Evolutionary conservation across 2,329 filamentous ascomycete genomes (phyloP), one percentile per base, ranked within the genome.

Genomic region (Beauveria asiatica): DNA sequence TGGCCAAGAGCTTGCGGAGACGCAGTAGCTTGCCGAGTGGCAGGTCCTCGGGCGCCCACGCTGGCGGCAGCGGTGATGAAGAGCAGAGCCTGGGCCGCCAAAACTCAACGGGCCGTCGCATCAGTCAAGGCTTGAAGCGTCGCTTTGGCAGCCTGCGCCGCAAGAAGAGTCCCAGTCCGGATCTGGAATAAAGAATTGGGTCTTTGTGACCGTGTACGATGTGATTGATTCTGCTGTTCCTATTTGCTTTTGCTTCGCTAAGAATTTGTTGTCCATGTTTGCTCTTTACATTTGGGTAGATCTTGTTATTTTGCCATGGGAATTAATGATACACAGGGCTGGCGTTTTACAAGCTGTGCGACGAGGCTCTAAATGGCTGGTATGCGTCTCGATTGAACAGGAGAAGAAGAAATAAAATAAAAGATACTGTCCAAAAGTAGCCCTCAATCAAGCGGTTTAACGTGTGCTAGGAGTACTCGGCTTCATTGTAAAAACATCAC

Each of bases 71-170:
- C n/a, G 42, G 63, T 66, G 37, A 63, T 67, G 8, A 66, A 65
- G 51, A 64, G 64, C 23, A 56, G 11, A 23, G 41, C 27, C 63
- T 64, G 27, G 70, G 69, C 3, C 72, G 78, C 39, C 74, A 73
- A 55, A 72, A 74, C 65, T 77, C 74, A 0, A 76, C 76, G 0
- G 75, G 78, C 33, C 76, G 76, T 61, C 71, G 72, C 33, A 57
- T 83, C 8, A 72, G 77, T 13, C 78, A 82, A 30, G 81, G 80
- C 2, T 65, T 85, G 46, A 83, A 79, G 73, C 73, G 76, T 46
- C 76, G 81, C 17, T 76, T 84, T 57, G 81, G 80, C 27, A 82
- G 79, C 65, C 67, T 85, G 57, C 75, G 79, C 50, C 73, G 74
- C 57, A 80, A 75, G 70, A 78, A 74, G 64, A 66, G 56, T 27